Evolutionary conservation across 139 green algal species (phyloP).

Genomic region (Yamagishiella unicocca): DNA sequence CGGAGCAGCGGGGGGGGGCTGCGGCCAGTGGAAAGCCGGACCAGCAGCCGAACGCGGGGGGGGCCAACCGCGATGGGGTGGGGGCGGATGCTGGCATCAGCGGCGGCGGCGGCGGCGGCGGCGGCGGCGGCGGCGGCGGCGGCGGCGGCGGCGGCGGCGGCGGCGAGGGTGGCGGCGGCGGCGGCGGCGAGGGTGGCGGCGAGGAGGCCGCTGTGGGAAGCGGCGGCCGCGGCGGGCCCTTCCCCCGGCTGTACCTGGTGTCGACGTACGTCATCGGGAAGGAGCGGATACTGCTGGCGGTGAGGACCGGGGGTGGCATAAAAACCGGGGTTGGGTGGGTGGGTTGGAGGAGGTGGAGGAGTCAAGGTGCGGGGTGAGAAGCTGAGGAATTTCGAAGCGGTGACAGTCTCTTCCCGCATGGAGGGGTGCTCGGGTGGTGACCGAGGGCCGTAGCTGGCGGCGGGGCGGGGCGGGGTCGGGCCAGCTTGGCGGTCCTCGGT

Average conservation of each 20-base stretch:
- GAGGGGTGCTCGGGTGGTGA: too few species aligned
- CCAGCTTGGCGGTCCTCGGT: too few species aligned
- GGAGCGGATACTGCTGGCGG: conserved; percentile 81
- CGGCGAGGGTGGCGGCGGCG: not conserved
- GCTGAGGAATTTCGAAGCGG: too few species aligned
- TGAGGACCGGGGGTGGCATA: too few species aligned
- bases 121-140: not conserved
- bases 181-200: not conserved
- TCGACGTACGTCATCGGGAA: conserved; percentile 89
- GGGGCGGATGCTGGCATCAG: not conserved
- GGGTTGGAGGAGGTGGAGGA: not conserved
- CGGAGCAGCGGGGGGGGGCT: not conserved
- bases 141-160: not conserved
- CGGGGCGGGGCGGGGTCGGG: too few species aligned
- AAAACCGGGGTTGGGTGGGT: too few species aligned
- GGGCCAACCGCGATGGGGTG: not conserved
- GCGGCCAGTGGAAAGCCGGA: too few species aligned
- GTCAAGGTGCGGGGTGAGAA: too few species aligned
- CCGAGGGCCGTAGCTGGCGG: too few species aligned
- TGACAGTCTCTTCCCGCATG: too few species aligned
- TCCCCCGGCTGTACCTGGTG: conserved; percentile 70
- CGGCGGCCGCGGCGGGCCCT: not conserved
- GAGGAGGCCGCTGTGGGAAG: not conserved
- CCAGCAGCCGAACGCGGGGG: not conserved
- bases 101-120: not conserved